These are phyloP conservation scores for Trichothecium sympodiale DNA, from an alignment of 2,329 filamentous ascomycete genomes.

Conservation along the genomic window DNA sequence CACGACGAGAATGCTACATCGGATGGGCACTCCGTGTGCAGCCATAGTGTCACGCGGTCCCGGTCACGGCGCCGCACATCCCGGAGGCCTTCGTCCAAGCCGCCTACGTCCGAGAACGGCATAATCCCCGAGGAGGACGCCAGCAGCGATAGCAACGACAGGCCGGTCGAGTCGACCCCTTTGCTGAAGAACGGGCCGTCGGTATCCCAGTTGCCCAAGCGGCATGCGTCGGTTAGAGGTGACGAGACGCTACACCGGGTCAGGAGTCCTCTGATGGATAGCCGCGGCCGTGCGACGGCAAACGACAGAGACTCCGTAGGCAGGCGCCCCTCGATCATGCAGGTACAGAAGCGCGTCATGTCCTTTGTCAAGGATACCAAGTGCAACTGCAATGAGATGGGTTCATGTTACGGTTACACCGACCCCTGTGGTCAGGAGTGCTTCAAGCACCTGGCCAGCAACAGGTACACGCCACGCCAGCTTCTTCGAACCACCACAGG, in stretches of 20 bases:
- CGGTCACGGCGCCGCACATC: constrained; percentile 19
- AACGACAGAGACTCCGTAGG: constrained; percentile 18
- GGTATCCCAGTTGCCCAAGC: constrained; percentile 14
- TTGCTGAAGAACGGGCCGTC: constrained; percentile 25
- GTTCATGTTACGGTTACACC: constrained; percentile 52
- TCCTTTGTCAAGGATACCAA: constrained; percentile 58
- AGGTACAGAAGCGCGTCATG: constrained; percentile 45
- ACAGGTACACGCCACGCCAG: constrained; percentile 23
- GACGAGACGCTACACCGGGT: constrained; percentile 17
- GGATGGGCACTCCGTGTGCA: constrained; percentile 9
- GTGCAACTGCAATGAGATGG: constrained; percentile 47
- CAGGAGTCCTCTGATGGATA: constrained; percentile 11
- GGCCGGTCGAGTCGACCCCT: constrained; percentile 35
- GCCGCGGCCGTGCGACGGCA: constrained; percentile 14
- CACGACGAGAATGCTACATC: constrained; percentile 43
- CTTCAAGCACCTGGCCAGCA: constrained; percentile 42
- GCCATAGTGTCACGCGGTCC: constrained; percentile 2
- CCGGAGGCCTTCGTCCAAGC: constrained; percentile 12
- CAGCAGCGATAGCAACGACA: constrained; percentile 8
- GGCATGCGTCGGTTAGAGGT: constrained; percentile 15
- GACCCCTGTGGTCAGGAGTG: constrained; percentile 57
- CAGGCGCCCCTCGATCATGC: constrained; percentile 41
- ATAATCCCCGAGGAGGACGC: constrained; percentile 6
- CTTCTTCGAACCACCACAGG: constrained; percentile 31
- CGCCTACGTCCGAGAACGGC: constrained; percentile 8